A percentile compares a stretch with the other conserved stretches of the same genome.
Conservation (phyloP, 1,284 basidiomycete genomes). For the Takashimella koratensis region DNA sequence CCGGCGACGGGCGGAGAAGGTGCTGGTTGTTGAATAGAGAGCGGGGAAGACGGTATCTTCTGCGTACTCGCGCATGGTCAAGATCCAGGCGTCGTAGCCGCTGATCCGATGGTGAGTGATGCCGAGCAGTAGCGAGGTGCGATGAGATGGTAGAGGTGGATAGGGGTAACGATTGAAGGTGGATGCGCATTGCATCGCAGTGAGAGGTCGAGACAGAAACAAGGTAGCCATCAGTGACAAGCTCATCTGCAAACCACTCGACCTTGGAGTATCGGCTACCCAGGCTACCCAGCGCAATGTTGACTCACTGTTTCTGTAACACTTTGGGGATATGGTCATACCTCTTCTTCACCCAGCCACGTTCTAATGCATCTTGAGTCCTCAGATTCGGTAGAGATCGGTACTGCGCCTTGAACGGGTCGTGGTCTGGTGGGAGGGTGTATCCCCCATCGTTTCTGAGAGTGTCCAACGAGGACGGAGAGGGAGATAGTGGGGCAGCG, state of each 20-base stretch:
- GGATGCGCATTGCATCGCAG: no score
- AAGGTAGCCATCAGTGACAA: no score
- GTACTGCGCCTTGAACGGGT: slow-evolving; percentile 30
- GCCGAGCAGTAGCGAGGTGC: background rate
- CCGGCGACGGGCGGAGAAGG: slow-evolving; percentile 55
- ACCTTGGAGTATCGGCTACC: no score
- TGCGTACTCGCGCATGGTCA: slow-evolving; percentile 56
- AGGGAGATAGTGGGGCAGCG: background rate
- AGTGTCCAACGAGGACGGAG: background rate
- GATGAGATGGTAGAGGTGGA: no score
- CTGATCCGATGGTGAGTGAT: no score
- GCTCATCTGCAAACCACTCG: no score
- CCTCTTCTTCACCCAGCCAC: slow-evolving; percentile 53
- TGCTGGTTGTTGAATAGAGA: slow-evolving; percentile 53
- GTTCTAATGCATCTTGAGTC: slow-evolving; percentile 52
- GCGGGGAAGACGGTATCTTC: slow-evolving; percentile 57
- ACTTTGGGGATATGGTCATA: slow-evolving; percentile 51
- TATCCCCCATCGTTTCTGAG: no score
- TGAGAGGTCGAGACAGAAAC: no score
- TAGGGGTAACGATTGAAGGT: no score
- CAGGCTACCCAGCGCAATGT: slow-evolving; percentile 52
- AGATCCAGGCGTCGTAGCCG: slow-evolving; percentile 27
- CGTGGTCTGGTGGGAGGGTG: background rate
- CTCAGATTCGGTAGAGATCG: slow-evolving; percentile 51
- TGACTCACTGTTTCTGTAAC: slow-evolving; percentile 52